These are phyloP conservation scores for Castanopsis chinensis DNA, from an alignment of 306 rosid species.

Conservation along the genomic window DNA sequence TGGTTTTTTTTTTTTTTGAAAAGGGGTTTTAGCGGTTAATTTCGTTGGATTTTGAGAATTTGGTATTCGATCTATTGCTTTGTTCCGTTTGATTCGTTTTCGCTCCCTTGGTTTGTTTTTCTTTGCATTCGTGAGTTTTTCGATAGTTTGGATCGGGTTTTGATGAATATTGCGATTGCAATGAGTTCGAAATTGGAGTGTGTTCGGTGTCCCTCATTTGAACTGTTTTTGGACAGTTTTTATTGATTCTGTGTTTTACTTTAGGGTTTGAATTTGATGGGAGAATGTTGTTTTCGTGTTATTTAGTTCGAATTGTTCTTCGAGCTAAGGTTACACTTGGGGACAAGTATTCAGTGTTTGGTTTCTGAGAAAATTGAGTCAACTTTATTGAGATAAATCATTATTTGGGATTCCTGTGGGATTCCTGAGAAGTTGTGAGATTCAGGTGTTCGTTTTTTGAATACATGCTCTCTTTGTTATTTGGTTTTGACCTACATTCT, in stretches of 20 bases:
- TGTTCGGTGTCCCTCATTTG: conserved; percentile 12
- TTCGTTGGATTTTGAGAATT: conserved; percentile 33
- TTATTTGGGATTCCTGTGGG: conserved; percentile 4
- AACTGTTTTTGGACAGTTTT: conserved; percentile 35
- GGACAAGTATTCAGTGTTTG: conserved; percentile 14
- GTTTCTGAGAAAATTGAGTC: conserved; percentile 8
- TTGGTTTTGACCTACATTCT: conserved; percentile 10
- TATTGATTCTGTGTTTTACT: conserved; percentile 21
- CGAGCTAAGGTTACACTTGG: conserved; percentile 14
- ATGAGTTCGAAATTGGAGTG: conserved; percentile 26
- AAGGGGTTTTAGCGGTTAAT: conserved; percentile 59
- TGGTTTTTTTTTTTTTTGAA: conserved; percentile 12
- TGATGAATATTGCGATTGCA: conserved; percentile 29
- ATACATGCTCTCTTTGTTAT: neutral
- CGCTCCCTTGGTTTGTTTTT: conserved; percentile 4
- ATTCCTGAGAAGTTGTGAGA: neutral
- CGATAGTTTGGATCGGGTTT: conserved; percentile 14
- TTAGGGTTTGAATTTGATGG: conserved; percentile 14
- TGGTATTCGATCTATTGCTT: conserved; percentile 63
- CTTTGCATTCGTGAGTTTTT: conserved; percentile 17
- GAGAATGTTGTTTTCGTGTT: conserved; percentile 6
- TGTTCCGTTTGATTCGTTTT: conserved; percentile 25
- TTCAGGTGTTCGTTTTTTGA: neutral
- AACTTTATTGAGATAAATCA: conserved; percentile 7
- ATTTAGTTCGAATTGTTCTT: conserved; percentile 4